These are phyloP conservation scores for Solanum pinnatisectum DNA, from an alignment of 257 asterid genomes.

Conservation along the genomic window DNA sequence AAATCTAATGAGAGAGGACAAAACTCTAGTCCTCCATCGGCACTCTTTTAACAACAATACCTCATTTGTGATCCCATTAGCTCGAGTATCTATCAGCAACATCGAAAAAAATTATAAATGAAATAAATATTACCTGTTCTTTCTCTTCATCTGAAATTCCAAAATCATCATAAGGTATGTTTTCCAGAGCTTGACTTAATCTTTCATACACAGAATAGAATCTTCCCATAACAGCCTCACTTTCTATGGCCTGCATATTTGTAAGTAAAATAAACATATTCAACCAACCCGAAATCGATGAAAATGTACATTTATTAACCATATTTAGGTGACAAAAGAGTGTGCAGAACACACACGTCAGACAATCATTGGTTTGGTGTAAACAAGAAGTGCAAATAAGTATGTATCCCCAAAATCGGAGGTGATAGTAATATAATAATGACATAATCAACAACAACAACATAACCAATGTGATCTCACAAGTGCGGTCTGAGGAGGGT, in stretches of 20 bases:
- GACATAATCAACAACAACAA: background rate
- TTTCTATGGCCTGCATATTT: conserved; percentile 52
- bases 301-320: background rate
- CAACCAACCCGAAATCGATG: background rate
- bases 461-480: background rate
- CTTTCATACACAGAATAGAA: conserved; percentile 47
- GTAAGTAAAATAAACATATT: background rate
- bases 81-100: background rate
- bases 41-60: background rate
- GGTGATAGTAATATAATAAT: background rate
- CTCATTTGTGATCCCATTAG: background rate
- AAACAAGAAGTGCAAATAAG: background rate
- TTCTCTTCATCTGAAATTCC: conserved; percentile 64
- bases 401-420: no score
- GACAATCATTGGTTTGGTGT: background rate
- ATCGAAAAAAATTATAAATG: background rate
- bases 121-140: conserved; percentile 44
- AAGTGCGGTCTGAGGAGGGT: background rate
- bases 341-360: background rate
- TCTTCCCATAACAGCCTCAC: conserved; percentile 58
- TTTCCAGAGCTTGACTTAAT: conserved; percentile 52
- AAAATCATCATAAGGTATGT: conserved; percentile 68
- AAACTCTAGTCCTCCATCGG: background rate
- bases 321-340: background rate
- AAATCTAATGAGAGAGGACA: background rate